Base-by-base conservation (phyloP, 208 protist genomes). In the Trypanosoma rangeli region DNA sequence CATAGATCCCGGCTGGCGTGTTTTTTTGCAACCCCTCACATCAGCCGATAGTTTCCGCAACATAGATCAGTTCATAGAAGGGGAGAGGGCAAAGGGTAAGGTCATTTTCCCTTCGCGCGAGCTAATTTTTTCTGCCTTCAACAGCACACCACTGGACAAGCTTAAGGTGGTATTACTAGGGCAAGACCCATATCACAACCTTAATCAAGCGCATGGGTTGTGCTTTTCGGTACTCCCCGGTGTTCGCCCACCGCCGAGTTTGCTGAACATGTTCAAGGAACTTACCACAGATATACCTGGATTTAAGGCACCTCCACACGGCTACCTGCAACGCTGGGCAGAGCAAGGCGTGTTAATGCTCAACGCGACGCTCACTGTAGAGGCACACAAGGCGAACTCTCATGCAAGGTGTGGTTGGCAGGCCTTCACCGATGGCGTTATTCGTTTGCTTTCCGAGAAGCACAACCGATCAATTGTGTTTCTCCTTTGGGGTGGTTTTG, bases 241-340 rank as follows among this genome's bases (percentile, higher is more conserved):
- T 18, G 84, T 99, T 0, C 37, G 67, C 13, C 52, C 77, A 15
- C 96, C 97, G 48, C 93, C 88, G 39, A 97, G 87, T 57, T 77
- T 98, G 29, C 64, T 82, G n/a, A 99, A 99, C 77, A 99, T 99
- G 44, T 99, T 97, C 84, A 98, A 98, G 80, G 97, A 99, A 79
- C 83, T 98, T 16, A 31, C 66, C 33, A 85, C 56, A 0, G 93
- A 98, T 74, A 87, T 97, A 16, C 46, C 67, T 0, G 89, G 85
- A 18, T 98, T 98, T 65, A 76, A 74, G 55, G 61, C 58, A 20
- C 97, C 97, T 8, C 64, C 74, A n/a, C 94, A 99, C 70, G 97
- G 98, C 13, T 95, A 96, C 64, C 84, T 99, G 9, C 84, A 95
- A 52, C 70, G 74, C 65, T 99, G 98, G 98, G 95, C 97, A 2